These are phyloP conservation scores for Aspergillus incahuasiensis DNA, from an alignment of 495 filamentous ascomycete species.

Conservation along the genomic window DNA sequence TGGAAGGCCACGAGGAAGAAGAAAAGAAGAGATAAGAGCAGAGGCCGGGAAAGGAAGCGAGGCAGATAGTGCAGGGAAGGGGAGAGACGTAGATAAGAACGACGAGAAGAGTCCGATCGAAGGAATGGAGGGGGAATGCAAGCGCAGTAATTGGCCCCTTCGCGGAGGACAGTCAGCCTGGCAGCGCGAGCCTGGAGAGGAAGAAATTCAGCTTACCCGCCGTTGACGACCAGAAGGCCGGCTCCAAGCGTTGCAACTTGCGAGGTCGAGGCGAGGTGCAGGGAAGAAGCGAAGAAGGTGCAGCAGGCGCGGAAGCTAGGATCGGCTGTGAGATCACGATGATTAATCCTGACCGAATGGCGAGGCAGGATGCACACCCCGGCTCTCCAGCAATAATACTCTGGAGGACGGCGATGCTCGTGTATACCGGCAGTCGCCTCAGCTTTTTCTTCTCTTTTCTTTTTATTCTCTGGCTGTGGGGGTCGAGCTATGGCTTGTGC, in stretches of 20 bases:
- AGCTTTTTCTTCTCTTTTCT: slow-evolving; percentile 4
- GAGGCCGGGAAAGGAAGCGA: slow-evolving; percentile 2
- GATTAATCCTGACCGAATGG: slow-evolving; percentile 2
- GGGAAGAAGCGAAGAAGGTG: slow-evolving; percentile 9
- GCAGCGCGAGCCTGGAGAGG: neutral
- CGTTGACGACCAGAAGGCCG: slow-evolving; percentile 22
- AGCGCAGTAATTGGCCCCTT: slow-evolving; percentile 5
- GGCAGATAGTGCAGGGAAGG: neutral
- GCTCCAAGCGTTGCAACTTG: slow-evolving; percentile 1
- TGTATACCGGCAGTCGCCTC: neutral
- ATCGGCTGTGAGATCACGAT: slow-evolving; percentile 16
- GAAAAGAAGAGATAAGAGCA: slow-evolving; percentile 8
- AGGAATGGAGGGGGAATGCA: neutral
- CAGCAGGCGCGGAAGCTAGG: slow-evolving; percentile 14
- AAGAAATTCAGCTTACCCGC: slow-evolving; percentile 25
- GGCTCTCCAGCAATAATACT: slow-evolving; percentile 2
- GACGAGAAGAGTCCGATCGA: slow-evolving; percentile 1
- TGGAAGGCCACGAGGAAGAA: slow-evolving; percentile 13
- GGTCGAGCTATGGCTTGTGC: slow-evolving; percentile 1
- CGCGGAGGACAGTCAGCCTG: slow-evolving; percentile 8
- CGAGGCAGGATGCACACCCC: slow-evolving; percentile 9
- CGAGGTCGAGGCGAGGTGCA: neutral
- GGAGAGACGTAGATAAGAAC: slow-evolving; percentile 10
- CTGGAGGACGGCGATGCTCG: neutral
- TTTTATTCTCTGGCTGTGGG: slow-evolving; percentile 6